Evolutionary conservation across 2,329 filamentous ascomycete genomes (phyloP).

Genomic region (Aureobasidium leucospermi): DNA sequence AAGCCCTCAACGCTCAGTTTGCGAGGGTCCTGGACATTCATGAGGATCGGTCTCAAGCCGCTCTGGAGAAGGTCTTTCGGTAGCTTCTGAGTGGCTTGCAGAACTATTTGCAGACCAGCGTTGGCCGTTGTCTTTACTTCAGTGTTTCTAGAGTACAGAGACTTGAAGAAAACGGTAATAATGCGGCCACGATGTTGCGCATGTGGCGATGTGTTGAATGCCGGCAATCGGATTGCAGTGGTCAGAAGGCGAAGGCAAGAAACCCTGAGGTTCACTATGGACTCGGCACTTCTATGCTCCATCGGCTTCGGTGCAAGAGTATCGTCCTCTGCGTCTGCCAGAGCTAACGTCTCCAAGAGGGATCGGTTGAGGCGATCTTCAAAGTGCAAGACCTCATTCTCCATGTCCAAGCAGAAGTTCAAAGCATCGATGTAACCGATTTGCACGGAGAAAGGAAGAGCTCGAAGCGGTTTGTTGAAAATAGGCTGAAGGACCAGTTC

Average conservation of each 20-base stretch:
- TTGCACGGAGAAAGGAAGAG: conserved; percentile 87
- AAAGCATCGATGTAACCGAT: conserved; percentile 98
- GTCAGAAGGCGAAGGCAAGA: conserved; percentile 90
- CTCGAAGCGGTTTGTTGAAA: conserved; percentile 88
- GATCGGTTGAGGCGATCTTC: conserved; percentile 86
- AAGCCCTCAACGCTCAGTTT: conserved; percentile 81
- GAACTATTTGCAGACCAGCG: conserved; percentile 76
- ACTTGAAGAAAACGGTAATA: conserved; percentile 96
- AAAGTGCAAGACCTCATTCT: conserved; percentile 81
- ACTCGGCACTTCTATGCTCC: conserved; percentile 91
- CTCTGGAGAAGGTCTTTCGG: conserved; percentile 94
- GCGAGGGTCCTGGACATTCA: conserved; percentile 90
- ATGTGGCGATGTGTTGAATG: conserved; percentile 71
- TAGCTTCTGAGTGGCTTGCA: conserved; percentile 81
- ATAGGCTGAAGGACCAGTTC: conserved; percentile 85
- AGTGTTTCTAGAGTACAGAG: conserved; percentile 83
- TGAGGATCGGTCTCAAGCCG: conserved; percentile 87
- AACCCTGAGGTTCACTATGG: conserved; percentile 84
- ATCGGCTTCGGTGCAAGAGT: conserved; percentile 84
- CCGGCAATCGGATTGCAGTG: conserved; percentile 86
- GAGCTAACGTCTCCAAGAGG: conserved; percentile 84
- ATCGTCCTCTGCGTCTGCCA: conserved; percentile 93
- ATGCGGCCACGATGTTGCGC: conserved; percentile 55
- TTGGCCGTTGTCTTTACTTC: conserved; percentile 93
- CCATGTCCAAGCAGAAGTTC: conserved; percentile 85